These are phyloP conservation scores for Exophiala sideris DNA, from an alignment of 2,329 filamentous ascomycete genomes.

Conservation along the genomic window DNA sequence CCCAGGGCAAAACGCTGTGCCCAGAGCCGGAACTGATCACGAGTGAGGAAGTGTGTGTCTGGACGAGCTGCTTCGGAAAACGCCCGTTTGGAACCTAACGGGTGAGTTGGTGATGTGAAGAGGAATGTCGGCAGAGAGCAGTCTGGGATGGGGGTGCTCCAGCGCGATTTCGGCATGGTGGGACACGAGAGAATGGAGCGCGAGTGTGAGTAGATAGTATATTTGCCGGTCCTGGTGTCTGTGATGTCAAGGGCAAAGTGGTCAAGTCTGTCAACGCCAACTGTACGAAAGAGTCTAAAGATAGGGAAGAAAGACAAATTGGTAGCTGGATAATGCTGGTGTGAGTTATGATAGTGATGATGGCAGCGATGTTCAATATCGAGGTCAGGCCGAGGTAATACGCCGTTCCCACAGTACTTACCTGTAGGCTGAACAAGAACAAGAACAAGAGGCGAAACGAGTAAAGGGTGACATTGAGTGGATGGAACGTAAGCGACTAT, in stretches of 20 bases:
- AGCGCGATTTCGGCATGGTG: constrained; percentile 48
- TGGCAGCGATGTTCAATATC: too few relatives aligned
- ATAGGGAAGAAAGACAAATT: too few relatives aligned
- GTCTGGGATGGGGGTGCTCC: constrained; percentile 38
- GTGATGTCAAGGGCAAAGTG: background rate
- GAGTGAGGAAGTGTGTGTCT: constrained; percentile 60
- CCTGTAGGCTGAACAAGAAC: too few relatives aligned
- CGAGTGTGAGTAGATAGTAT: too few relatives aligned
- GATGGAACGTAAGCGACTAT: too few relatives aligned
- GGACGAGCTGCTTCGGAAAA: constrained; percentile 63
- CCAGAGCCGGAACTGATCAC: constrained; percentile 59
- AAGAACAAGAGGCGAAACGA: too few relatives aligned
- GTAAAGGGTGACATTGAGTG: background rate
- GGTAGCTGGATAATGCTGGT: too few relatives aligned
- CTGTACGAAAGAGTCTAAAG: too few relatives aligned
- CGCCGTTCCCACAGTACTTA: too few relatives aligned
- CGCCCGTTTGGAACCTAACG: constrained; percentile 34
- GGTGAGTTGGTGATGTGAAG: constrained; percentile 42
- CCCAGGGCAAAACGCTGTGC: constrained; percentile 66
- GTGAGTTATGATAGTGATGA: too few relatives aligned
- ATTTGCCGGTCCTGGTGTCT: background rate
- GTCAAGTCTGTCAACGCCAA: too few relatives aligned
- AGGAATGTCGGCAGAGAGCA: constrained; percentile 46
- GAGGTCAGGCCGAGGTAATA: too few relatives aligned
- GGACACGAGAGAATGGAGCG: background rate